Percentiles rank a stretch among this genome's conserved stretches.
phyloP scores from a whole-genome alignment of 768 basidiomycete species.

The Boletus sp. region DNA sequence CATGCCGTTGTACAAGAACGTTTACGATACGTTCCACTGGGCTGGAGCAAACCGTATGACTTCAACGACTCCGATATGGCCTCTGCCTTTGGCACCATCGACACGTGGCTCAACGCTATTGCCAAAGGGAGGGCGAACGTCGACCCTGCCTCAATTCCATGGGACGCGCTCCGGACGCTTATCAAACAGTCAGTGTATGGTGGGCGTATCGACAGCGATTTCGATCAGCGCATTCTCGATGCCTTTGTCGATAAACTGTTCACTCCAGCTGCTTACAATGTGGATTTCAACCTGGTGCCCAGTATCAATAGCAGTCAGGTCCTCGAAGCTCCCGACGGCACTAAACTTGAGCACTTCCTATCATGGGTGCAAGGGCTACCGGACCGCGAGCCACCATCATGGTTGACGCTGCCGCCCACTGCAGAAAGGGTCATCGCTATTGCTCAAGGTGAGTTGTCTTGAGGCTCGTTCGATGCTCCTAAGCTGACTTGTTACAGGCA shows the following conservation, averaged over 20 bases:
- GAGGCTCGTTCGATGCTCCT: background rate
- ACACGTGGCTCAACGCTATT: constrained; percentile 77
- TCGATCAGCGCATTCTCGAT: constrained; percentile 90
- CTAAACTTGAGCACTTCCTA: constrained; percentile 87
- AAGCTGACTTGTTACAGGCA: constrained; percentile 47
- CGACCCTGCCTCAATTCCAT: constrained; percentile 88
- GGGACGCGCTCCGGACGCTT: constrained; percentile 90
- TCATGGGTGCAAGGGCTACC: constrained; percentile 88
- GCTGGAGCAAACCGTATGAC: constrained; percentile 96
- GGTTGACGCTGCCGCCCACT: constrained; percentile 90
- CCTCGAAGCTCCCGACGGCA: constrained; percentile 84
- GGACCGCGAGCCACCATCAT: constrained; percentile 90
- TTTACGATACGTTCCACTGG: constrained; percentile 90
- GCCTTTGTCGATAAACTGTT: constrained; percentile 92
- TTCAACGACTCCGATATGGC: constrained; percentile 99
- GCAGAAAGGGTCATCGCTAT: constrained; percentile 91
- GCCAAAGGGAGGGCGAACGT: constrained; percentile 91
- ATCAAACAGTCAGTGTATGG: constrained; percentile 97
- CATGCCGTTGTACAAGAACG: constrained; percentile 98
- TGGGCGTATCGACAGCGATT: constrained; percentile 91
- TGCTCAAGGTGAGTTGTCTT: constrained; percentile 66
- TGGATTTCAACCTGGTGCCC: constrained; percentile 87
- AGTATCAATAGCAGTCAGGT: constrained; percentile 53
- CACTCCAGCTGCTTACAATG: constrained; percentile 84
- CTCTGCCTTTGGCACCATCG: constrained; percentile 89